A percentile compares a stretch with the other conserved stretches of the same genome.
These are phyloP conservation scores for Biscutella auriculata DNA, from an alignment of 441 rosid genomes.

Conservation along the genomic window DNA sequence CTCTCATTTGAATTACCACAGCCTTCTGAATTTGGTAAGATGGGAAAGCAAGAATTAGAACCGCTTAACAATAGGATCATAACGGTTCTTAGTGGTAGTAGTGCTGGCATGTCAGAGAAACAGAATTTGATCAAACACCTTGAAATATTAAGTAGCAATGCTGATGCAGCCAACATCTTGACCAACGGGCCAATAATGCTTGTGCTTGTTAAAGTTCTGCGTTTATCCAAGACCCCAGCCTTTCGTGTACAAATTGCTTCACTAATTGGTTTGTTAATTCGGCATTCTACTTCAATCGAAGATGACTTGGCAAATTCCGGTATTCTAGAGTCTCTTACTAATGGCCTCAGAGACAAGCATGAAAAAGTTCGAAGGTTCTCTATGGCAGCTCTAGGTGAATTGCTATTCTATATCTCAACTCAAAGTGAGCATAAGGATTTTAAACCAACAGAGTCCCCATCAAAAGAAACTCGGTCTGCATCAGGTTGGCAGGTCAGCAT, in stretches of 20 bases:
- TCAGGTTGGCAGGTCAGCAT: constrained; percentile 84
- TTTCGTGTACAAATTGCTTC: constrained; percentile 91
- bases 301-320: constrained; percentile 88
- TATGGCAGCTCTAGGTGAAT: constrained; percentile 96
- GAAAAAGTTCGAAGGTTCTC: constrained; percentile 90
- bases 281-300: constrained; percentile 76
- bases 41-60: constrained; percentile 71
- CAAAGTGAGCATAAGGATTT: constrained; percentile 73
- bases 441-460: constrained; percentile 65
- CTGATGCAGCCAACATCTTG: constrained; percentile 76
- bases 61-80: constrained; percentile 44
- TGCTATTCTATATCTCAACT: constrained; percentile 87
- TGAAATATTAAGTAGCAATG: constrained; percentile 74
- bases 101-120: constrained; percentile 66
- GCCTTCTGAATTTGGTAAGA: constrained; percentile 63
- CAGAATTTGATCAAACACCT: constrained; percentile 80
- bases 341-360: constrained; percentile 88
- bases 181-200: constrained; percentile 93
- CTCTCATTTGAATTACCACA: constrained; percentile 68
- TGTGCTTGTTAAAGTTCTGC: constrained; percentile 78
- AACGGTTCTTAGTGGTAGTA: constrained; percentile 47
- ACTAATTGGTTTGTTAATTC: constrained; percentile 76
- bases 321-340: constrained; percentile 72
- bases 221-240: constrained; percentile 70
- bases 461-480: constrained; percentile 55